Evolutionary conservation across 2,329 filamentous ascomycete genomes (phyloP).

Genomic region (Alternaria rosae): DNA sequence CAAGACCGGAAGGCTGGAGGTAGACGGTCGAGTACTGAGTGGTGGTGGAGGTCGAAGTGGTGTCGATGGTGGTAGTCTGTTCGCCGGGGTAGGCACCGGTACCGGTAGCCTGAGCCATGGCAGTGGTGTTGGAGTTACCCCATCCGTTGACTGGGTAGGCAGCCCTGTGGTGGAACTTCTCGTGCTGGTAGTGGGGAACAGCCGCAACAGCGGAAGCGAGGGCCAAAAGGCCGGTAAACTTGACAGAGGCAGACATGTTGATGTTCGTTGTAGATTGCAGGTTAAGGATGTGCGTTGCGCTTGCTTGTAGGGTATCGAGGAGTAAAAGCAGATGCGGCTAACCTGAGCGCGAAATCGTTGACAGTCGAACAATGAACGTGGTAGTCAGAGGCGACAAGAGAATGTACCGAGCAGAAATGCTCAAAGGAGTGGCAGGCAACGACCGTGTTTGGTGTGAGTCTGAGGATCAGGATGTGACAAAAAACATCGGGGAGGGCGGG

Average conservation of each 20-base stretch:
- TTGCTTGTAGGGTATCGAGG: slow-evolving; percentile 12
- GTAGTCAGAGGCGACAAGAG: slow-evolving; percentile 11
- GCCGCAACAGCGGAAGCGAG: slow-evolving; percentile 52
- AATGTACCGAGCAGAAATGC: slow-evolving; percentile 20
- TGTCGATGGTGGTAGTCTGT: slow-evolving; percentile 34
- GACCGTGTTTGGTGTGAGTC: slow-evolving; percentile 10
- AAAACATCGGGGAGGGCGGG: slow-evolving; percentile 6
- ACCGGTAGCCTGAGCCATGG: slow-evolving; percentile 28
- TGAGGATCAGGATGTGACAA: slow-evolving; percentile 10
- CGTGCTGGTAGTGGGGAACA: slow-evolving; percentile 44
- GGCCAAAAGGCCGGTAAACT: slow-evolving; percentile 53
- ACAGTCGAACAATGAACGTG: slow-evolving; percentile 17
- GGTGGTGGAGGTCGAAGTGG: slow-evolving; percentile 35
- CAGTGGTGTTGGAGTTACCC: slow-evolving; percentile 36
- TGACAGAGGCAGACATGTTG: slow-evolving; percentile 47
- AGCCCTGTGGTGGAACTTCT: slow-evolving; percentile 39
- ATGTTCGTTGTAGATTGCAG: slow-evolving; percentile 20
- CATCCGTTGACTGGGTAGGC: slow-evolving; percentile 45
- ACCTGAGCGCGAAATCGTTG: slow-evolving; percentile 17
- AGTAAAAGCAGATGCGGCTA: slow-evolving; percentile 16
- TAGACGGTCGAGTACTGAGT: slow-evolving; percentile 37
- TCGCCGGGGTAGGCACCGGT: slow-evolving; percentile 26
- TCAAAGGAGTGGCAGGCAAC: slow-evolving; percentile 16
- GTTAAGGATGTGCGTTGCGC: slow-evolving; percentile 4
- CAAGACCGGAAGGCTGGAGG: slow-evolving; percentile 28